Base-by-base conservation (phyloP, 2,329 filamentous ascomycete genomes). In the Exophiala calicioides region DNA sequence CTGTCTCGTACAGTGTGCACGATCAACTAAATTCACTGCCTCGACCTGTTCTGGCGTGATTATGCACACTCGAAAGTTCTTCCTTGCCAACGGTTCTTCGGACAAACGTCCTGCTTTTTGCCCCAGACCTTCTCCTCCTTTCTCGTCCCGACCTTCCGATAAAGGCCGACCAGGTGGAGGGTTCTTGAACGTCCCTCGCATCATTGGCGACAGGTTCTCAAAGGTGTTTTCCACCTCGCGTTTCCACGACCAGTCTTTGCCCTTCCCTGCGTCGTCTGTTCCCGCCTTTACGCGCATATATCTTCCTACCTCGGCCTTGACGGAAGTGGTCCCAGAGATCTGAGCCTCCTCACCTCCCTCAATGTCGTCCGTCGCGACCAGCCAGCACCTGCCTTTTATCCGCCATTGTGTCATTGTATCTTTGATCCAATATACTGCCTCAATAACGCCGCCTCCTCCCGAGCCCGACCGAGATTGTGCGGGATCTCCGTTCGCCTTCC, bases 181-280 rank as follows among this genome's bases (percentile, higher is more conserved):
- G 63, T 86, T 82, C 67, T 81, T 84, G 65, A 90, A 90, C 6
- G 80, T 78, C 7, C 81, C 80, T 71, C 90, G 78, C 82, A 95
- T 89, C 1, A 75, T 72, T 5, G 91, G 91, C 57, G 80, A 85
- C 58, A 93, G 69, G 66, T 96, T 96, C 15, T 89, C 91, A 78
- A 96, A 97, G 65, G 93, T 88, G 37, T 81, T 87, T 39, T 87
- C 90, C 27, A 96, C 67, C 69, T 95, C 90, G 53, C 75, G 84
- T 35, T 72, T 71, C 85, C 89, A 96, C 57, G 79, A 85, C 88
- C 90, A 95, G 1, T 73, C 65, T 50, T 70, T 67, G 36, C 69
- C 65, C 9, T 46, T 52, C 9, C 62, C 62, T 5, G 63, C 58
- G 19, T 59, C 57, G 2, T 45, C 24, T 4, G 60, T 58, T 6